Percentiles rank a stretch among this genome's conserved stretches.
Evolutionary conservation across 2,329 filamentous ascomycete species (phyloP).

Genomic region (Hypoxylon sp.): DNA sequence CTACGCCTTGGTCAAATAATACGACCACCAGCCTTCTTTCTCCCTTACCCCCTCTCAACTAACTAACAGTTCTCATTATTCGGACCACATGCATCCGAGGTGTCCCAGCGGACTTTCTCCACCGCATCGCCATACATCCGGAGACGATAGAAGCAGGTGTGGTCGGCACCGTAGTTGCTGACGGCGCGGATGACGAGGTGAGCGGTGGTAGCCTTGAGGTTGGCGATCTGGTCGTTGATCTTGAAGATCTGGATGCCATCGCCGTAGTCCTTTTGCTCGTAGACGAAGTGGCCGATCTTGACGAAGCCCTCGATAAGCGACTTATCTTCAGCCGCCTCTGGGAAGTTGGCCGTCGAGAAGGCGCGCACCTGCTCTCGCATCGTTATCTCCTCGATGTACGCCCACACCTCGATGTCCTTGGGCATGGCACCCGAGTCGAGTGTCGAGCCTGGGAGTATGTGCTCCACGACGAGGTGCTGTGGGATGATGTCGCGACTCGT

Average conservation of each 20-base stretch:
- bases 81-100: too few species aligned
- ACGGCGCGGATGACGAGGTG: conserved; percentile 63
- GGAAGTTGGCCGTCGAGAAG: conserved; percentile 56
- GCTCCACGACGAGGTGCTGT: conserved; percentile 75
- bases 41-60: background rate
- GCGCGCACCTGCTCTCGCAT: conserved; percentile 52
- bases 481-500: conserved; percentile 68
- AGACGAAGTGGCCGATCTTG: conserved; percentile 66
- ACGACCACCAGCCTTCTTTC: background rate
- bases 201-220: conserved; percentile 58
- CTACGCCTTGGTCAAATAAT: too few species aligned
- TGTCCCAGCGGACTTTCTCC: too few species aligned
- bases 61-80: too few species aligned
- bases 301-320: conserved; percentile 56
- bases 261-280: conserved; percentile 55
- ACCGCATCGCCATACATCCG: conserved; percentile 60
- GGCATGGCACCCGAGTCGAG: conserved; percentile 70
- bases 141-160: conserved; percentile 74
- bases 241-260: conserved; percentile 61
- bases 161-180: conserved; percentile 67
- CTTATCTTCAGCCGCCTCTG: conserved; percentile 41
- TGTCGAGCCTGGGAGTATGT: conserved; percentile 70
- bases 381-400: conserved; percentile 59
- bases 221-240: conserved; percentile 59
- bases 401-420: conserved; percentile 75